Evolutionary conservation across 768 basidiomycete species (phyloP), one percentile per base, ranked within the genome.

Genomic region (Hericium rajendrae): DNA sequence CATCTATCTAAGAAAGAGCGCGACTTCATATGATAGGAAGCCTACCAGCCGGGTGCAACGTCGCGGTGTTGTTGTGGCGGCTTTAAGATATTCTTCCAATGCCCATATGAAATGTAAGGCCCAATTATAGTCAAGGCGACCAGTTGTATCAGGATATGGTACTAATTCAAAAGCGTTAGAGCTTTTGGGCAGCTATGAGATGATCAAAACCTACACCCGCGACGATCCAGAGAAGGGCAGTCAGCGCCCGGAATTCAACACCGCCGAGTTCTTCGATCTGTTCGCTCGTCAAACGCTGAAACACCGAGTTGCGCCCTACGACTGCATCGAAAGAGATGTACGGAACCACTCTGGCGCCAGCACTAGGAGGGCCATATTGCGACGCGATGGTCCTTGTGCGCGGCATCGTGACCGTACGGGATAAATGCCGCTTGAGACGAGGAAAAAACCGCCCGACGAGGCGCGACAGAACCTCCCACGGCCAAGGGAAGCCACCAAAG

Each of bases 261-360:
- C 95, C 94, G 4, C 94, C 94, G 4, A 98, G 73, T 68, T 97
- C 92, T 62, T 95, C 93, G 63, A 90, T 73, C 65, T 97, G 88
- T 50, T 93, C 91, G 18, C 80, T 76, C 0, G 85, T 89, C 54
- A 95, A 71, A 61, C 69, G 73, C 39, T 79, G 77, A 62, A 91
- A 91, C 2, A 73, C 72, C 3, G 88, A 91, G 67, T 94, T 95
- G 38, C 84, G 78, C 0, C 91, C 89, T n/a, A 94, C 90, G 2
- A 80, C 67, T 0, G 91, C 88, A 48, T 91, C 82, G 66, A 97
- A 97, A 1, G 84, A 79, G 57, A 97, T 85, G 68, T 97, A 97
- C 0, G 88, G 74, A 2, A 88, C 92, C 1, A 72, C 68, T 61
- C 72, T 78, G 51, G 73, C 74, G n/a, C 80, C 79, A 40, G 64